A percentile compares a stretch with the other conserved stretches of the same genome.
Conservation (phyloP, 2,329 filamentous ascomycete genomes). For the Dactylellina parvicollis region DNA sequence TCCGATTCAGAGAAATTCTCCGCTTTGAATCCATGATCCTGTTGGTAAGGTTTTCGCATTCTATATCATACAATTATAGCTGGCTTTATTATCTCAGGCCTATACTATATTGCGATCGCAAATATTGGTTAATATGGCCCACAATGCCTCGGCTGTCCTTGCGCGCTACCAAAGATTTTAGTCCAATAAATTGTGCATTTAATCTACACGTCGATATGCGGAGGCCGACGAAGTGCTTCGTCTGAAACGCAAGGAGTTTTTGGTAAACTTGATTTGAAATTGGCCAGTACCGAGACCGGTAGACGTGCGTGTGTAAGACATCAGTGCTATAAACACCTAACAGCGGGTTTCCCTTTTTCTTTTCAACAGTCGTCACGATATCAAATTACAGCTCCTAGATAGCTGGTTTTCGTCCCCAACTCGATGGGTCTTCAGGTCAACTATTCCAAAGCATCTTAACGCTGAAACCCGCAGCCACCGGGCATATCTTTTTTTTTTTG, state of each 20-base stretch:
- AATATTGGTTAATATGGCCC: constrained; percentile 22
- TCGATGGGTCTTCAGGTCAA: constrained; percentile 7
- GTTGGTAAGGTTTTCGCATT: not conserved
- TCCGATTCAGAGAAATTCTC: constrained; percentile 38
- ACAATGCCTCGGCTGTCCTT: constrained; percentile 45
- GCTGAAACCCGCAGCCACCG: constrained; percentile 29
- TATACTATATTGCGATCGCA: constrained; percentile 41
- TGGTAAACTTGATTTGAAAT: constrained; percentile 51
- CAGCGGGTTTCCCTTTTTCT: not conserved
- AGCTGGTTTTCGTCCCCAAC: not conserved
- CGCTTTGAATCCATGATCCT: constrained; percentile 26
- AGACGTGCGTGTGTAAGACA: constrained; percentile 22
- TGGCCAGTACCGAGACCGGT: constrained; percentile 40
- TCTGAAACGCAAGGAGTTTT: constrained; percentile 52
- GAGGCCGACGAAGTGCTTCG: constrained; percentile 36
- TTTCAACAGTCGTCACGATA: constrained; percentile 11
- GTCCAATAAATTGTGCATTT: constrained; percentile 1
- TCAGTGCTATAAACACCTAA: constrained; percentile 9
- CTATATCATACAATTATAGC: constrained; percentile 14
- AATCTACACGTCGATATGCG: constrained; percentile 26
- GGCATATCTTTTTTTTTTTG: constrained; percentile 25
- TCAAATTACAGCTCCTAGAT: constrained; percentile 19
- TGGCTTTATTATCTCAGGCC: not conserved
- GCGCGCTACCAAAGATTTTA: constrained; percentile 29
- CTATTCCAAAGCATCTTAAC: constrained; percentile 8